Base-by-base conservation (phyloP, 1,284 basidiomycete species). In the Microbotryum violaceum region DNA sequence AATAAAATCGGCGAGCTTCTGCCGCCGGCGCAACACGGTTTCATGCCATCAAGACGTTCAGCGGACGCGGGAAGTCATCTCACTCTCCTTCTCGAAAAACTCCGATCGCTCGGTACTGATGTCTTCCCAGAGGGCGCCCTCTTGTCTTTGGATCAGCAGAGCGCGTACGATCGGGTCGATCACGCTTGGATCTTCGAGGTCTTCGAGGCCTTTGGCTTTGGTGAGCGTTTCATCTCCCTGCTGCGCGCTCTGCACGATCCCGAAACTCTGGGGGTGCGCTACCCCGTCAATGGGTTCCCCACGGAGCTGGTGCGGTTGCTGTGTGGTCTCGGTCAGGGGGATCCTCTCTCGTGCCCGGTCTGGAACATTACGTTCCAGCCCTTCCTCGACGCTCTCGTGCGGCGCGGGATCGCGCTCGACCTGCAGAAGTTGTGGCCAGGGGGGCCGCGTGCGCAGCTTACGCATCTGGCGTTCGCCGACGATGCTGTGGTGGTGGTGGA, bases 291-390 rank as follows among this genome's bases (percentile, higher is more conserved):
- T 42, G 56, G 56, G 4, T 57, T 44, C 42, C 23, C 29, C 21
- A 45, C 56, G 4, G 46, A 49, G 0, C 21, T 27, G 6, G 37
- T 57, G 18, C 7, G 10, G 49, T 42, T 57, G 12, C n/a, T 23
- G 10, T 50, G 48, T 21, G 56, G 56, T 8, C 49, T 57, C 2
- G 49, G 49, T 20, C 56, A 57, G 16, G 56, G 56, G 6, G 49
- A 49, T 49, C 56, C 56, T 0, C 33, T 57, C 4, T 57, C 56
- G 10, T 57, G 56, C 49, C 37, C 48, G 6, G 25, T 42, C 4
- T 57, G 56, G 56, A 33, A 50, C 33, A 6, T 57, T 23, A 44
- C 56, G 10, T 57, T 57, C 37, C 56, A 57, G 25, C 56, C 56
- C 20, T 57, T 57, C 56, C 49, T 57, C 21, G 56, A 57, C n/a